Percentiles rank a stretch among this genome's conserved stretches.
These are phyloP conservation scores for Obelidium mucronatum DNA, from an alignment of 192 early-diverging fungal genomes.

Conservation along the genomic window DNA sequence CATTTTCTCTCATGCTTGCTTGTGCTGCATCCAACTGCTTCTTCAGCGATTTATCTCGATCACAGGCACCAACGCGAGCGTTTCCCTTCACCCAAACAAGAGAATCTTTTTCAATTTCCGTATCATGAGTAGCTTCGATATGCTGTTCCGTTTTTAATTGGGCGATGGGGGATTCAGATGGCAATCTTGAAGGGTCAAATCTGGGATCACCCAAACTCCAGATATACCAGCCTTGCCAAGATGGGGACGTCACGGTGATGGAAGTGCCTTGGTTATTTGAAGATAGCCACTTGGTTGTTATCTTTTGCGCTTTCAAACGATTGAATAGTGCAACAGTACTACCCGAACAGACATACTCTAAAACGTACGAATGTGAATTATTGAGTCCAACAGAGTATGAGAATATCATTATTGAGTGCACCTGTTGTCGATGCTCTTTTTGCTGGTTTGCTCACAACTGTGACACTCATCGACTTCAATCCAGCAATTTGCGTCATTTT, in stretches of 20 bases:
- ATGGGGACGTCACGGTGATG: conserved; percentile 61
- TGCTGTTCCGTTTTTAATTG: conserved; percentile 27
- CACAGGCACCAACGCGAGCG: background rate
- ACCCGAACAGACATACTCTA: conserved; percentile 76
- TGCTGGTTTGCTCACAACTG: conserved; percentile 88
- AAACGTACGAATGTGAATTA: background rate
- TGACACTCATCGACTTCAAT: conserved; percentile 81
- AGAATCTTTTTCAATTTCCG: background rate
- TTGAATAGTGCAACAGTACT: conserved; percentile 89
- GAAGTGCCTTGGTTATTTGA: conserved; percentile 54
- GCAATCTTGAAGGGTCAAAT: conserved; percentile 74
- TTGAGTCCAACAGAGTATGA: background rate
- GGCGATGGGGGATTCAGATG: conserved; percentile 63
- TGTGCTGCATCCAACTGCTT: background rate
- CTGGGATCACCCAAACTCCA: conserved; percentile 83
- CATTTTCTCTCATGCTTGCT: background rate
- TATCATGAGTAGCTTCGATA: background rate
- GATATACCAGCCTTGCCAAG: conserved; percentile 90
- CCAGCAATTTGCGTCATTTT: conserved; percentile 59
- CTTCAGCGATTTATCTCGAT: background rate
- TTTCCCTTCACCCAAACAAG: conserved; percentile 3
- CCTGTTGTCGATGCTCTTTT: background rate
- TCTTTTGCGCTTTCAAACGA: conserved; percentile 87
- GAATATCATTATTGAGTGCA: background rate
- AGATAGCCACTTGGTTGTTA: conserved; percentile 86